A percentile compares a stretch with the other conserved stretches of the same genome.
Conservation (phyloP, 2,329 filamentous ascomycete genomes). For the Diaporthe ampelina region DNA sequence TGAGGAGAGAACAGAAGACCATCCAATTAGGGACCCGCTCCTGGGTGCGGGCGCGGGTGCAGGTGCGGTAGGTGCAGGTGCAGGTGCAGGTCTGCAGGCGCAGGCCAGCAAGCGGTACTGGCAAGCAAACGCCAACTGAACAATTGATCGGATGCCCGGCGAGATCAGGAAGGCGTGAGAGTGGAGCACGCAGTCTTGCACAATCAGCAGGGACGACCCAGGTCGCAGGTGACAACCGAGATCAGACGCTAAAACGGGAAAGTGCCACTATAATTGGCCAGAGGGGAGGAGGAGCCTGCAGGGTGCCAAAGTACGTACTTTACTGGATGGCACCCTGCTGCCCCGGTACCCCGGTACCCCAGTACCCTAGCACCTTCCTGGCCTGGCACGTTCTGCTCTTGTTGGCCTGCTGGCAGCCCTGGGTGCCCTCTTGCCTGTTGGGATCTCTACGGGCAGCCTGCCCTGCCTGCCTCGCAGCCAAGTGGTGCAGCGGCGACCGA, state of each 20-base stretch:
- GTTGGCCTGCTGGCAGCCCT: neutral
- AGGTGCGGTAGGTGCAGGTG: neutral
- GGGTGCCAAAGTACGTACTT: constrained; percentile 14
- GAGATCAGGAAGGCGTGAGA: constrained; percentile 29
- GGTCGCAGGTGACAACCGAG: constrained; percentile 31
- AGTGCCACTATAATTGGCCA: constrained; percentile 34
- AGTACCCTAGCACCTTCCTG: neutral
- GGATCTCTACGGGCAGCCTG: neutral
- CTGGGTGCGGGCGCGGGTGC: neutral
- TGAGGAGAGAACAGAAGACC: constrained; percentile 25
- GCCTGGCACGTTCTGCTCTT: neutral
- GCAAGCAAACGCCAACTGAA: constrained; percentile 35
- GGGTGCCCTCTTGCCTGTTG: neutral
- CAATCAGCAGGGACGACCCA: constrained; percentile 32
- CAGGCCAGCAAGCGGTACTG: constrained; percentile 14
- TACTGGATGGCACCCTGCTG: neutral
- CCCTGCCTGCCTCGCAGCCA: neutral
- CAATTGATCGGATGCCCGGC: constrained; percentile 34
- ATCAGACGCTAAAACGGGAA: constrained; percentile 35
- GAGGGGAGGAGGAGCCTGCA: constrained; percentile 6
- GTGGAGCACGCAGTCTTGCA: constrained; percentile 32
- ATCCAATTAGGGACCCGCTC: constrained; percentile 23
- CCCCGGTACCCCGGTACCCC: neutral
- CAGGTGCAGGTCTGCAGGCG: neutral
- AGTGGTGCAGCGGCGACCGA: constrained; percentile 17